These are phyloP conservation scores for Diaporthe helianthi DNA, from an alignment of 2,329 filamentous ascomycete species.

Conservation along the genomic window DNA sequence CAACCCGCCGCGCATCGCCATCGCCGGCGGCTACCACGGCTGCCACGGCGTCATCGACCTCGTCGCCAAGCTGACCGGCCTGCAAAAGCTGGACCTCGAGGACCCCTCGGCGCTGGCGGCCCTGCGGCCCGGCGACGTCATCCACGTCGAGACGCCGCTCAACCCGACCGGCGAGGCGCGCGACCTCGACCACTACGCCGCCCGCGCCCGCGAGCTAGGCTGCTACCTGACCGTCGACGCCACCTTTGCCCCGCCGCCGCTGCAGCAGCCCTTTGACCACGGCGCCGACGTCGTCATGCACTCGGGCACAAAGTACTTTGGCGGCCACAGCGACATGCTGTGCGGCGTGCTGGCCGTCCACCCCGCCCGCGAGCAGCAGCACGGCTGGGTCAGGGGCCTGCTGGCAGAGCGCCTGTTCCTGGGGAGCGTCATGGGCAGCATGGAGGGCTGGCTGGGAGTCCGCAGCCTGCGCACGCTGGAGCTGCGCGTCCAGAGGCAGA, in stretches of 20 bases:
- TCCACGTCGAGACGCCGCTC: constrained; percentile 92
- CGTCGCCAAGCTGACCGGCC: constrained; percentile 76
- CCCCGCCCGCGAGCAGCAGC: constrained; percentile 46
- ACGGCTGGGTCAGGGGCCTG: constrained; percentile 67
- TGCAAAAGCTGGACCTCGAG: constrained; percentile 75
- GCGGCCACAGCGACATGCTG: constrained; percentile 92
- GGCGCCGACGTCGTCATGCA: constrained; percentile 92
- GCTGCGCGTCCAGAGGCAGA: constrained; percentile 80
- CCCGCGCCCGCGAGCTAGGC: constrained; percentile 73
- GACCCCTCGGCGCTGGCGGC: constrained; percentile 53
- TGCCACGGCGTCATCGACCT: constrained; percentile 85
- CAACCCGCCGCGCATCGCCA: constrained; percentile 82
- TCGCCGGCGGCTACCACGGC: constrained; percentile 89
- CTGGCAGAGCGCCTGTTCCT: constrained; percentile 75
- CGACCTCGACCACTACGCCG: constrained; percentile 74
- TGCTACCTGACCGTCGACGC: constrained; percentile 85
- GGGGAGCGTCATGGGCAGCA: constrained; percentile 83
- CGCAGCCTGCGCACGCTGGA: constrained; percentile 86
- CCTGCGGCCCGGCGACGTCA: constrained; percentile 78
- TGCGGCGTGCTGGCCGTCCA: constrained; percentile 81
- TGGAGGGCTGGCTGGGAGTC: constrained; percentile 93
- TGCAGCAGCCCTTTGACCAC: constrained; percentile 83
- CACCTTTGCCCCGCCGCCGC: constrained; percentile 89
- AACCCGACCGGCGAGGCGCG: constrained; percentile 88
- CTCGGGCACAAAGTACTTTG: constrained; percentile 93